Evolutionary conservation across 257 asterid species (phyloP), one percentile per base, ranked within the genome.

Genomic region (Ilex asprella): DNA sequence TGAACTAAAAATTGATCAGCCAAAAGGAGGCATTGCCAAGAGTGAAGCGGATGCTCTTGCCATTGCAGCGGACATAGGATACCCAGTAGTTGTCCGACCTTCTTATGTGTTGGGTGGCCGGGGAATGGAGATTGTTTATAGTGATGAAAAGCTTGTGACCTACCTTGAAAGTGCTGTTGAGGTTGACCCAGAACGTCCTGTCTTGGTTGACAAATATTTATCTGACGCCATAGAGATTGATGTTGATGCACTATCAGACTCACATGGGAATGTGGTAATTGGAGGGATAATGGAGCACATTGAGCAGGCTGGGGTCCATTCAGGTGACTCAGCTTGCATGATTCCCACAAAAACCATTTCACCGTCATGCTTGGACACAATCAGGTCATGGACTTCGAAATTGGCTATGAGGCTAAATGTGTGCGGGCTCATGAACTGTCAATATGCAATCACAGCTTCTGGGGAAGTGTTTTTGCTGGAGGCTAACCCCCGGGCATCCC

Each of bases 241-340:
- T 63, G 76, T 93, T 12, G 97, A 89, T 43, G 83, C 97, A 2
- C 88, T 93, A 39, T 73, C 94, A 2, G 99, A 93, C 70, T 77
- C 69, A 12, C 70, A 87, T 10, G 99, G 96, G 7, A 82, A 89
- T 60, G 99, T 93, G 7, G 99, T 93, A 68, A 89, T 93, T 29
- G 99, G 99, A 54, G 99, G 97, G 62, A 93, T 93, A 72, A 93
- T 93, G 99, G 99, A 93, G 86, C 99, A 93, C 69, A 87, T 93
- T 14, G 97, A 93, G 74, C 97, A 89, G 70, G 99, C 99, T 0
- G 99, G 96, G 15, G 92, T 89, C 67, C 99, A 93, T 60, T 93
- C 97, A 0, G 99, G 97, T 16, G 99, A 93, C 61, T 93, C 97
- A 0, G 99, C 99, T 2, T 93, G 99, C 81, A 85, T 89, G 95